A percentile compares a stretch with the other conserved stretches of the same genome.
Conservation (phyloP, 23 red algal genomes). For the Cyanidiococcus yangmingshanensis region DNA sequence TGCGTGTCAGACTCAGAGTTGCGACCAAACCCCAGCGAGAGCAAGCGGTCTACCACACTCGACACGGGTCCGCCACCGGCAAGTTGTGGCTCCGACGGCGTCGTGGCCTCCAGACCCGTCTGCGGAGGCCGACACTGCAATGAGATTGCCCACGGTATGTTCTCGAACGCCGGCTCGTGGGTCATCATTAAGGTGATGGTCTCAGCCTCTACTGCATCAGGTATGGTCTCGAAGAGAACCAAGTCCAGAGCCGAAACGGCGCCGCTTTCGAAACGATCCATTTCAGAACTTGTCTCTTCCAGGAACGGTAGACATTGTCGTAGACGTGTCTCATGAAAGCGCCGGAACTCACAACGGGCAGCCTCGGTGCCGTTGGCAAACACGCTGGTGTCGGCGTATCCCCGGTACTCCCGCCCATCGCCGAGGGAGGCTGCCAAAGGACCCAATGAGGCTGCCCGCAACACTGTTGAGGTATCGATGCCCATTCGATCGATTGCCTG, state of each 20-base stretch:
- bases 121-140: background rate
- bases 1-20: background rate
- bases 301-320: background rate
- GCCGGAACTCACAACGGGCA: background rate
- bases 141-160: slow-evolving; percentile 4
- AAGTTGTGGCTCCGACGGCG: background rate
- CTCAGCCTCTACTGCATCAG: slow-evolving; percentile 21
- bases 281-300: background rate
- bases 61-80: slow-evolving; percentile 3
- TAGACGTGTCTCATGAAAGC: background rate
- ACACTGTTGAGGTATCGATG: background rate
- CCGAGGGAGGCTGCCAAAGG: slow-evolving; percentile 21
- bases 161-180: background rate
- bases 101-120: too few species aligned
- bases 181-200: slow-evolving; percentile 12
- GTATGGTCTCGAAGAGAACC: slow-evolving; percentile 27
- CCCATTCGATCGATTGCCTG: background rate
- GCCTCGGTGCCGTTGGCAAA: background rate
- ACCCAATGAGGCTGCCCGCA: slow-evolving; percentile 17
- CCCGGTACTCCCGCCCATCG: slow-evolving; percentile 22
- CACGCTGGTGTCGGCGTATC: background rate
- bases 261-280: background rate
- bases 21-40: background rate
- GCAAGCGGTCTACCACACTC: background rate
- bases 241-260: background rate